phyloP scores from a whole-genome alignment of 805 yeast genomes.

The Candida ficus region DNA sequence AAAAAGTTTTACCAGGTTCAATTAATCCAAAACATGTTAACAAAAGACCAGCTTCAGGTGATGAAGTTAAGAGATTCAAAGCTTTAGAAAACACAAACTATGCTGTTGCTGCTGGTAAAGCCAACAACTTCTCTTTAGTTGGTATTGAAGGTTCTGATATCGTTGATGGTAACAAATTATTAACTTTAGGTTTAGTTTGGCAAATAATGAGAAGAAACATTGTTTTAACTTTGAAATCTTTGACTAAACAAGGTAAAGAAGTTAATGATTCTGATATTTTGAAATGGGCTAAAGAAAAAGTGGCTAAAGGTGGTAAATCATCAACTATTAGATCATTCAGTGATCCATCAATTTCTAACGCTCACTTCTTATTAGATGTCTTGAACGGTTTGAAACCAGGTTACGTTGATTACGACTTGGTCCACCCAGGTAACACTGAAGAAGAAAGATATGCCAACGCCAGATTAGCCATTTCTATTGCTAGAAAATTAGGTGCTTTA shows the following conservation, averaged over 20 bases:
- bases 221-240: slow-evolving; percentile 68
- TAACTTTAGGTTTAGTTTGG: slow-evolving; percentile 94
- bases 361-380: slow-evolving; percentile 82
- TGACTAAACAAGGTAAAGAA: slow-evolving; percentile 64
- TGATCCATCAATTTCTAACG: slow-evolving; percentile 71
- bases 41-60: slow-evolving; percentile 72
- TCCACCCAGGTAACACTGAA: slow-evolving; percentile 69
- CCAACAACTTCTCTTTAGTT: slow-evolving; percentile 86
- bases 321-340: slow-evolving; percentile 75
- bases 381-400: slow-evolving; percentile 95
- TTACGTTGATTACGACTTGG: slow-evolving; percentile 93
- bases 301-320: slow-evolving; percentile 75
- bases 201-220: slow-evolving; percentile 97
- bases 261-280: slow-evolving; percentile 81
- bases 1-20: slow-evolving; percentile 91
- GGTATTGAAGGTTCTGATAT: slow-evolving; percentile 99
- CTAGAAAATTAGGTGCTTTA: slow-evolving; percentile 95
- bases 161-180: slow-evolving; percentile 83
- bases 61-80: slow-evolving; percentile 82
- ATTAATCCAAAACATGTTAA: slow-evolving; percentile 77
- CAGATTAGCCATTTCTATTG: slow-evolving; percentile 94
- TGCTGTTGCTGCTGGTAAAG: slow-evolving; percentile 95
- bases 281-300: slow-evolving; percentile 90
- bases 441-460: slow-evolving; percentile 94
- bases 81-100: slow-evolving; percentile 97